These are phyloP conservation scores for Naganishia friedmannii DNA, from an alignment of 768 basidiomycete species.

Conservation along the genomic window DNA sequence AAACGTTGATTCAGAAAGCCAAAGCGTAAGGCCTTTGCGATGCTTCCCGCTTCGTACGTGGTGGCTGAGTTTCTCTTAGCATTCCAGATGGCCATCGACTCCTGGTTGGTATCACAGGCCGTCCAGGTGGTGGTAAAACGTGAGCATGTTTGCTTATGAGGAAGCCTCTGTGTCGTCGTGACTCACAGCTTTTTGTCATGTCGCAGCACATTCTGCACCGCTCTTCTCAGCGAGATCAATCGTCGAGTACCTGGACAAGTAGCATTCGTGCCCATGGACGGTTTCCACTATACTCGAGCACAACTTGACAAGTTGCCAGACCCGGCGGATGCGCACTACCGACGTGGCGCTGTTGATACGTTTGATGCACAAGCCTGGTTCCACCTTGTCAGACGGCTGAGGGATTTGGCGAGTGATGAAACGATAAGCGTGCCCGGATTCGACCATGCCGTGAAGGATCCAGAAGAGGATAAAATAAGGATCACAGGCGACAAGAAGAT, in stretches of 20 bases:
- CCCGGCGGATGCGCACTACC: conserved; percentile 65
- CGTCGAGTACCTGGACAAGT: background rate
- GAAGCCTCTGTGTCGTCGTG: too few species aligned
- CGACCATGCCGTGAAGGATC: conserved; percentile 83
- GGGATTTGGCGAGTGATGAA: conserved; percentile 39
- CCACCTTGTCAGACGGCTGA: conserved; percentile 63
- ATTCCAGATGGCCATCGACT: conserved; percentile 13
- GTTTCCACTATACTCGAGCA: conserved; percentile 82
- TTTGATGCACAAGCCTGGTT: conserved; percentile 76
- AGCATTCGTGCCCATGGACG: conserved; percentile 71
- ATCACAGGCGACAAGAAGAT: conserved; percentile 69
- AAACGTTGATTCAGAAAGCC: background rate
- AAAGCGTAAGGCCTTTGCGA: background rate
- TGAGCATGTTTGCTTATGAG: too few species aligned
- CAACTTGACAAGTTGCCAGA: conserved; percentile 74
- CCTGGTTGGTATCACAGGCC: conserved; percentile 23
- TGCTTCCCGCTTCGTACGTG: background rate
- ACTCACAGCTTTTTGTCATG: too few species aligned
- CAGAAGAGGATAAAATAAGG: conserved; percentile 60
- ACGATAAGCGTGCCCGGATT: conserved; percentile 71
- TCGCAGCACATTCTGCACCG: conserved; percentile 15
- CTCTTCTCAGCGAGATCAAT: conserved; percentile 10
- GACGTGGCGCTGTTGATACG: conserved; percentile 77
- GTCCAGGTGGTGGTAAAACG: conserved; percentile 30
- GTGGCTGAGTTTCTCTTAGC: background rate